These are phyloP conservation scores for Vaccinium darrowii DNA, from an alignment of 148 eudicot species.

Conservation along the genomic window DNA sequence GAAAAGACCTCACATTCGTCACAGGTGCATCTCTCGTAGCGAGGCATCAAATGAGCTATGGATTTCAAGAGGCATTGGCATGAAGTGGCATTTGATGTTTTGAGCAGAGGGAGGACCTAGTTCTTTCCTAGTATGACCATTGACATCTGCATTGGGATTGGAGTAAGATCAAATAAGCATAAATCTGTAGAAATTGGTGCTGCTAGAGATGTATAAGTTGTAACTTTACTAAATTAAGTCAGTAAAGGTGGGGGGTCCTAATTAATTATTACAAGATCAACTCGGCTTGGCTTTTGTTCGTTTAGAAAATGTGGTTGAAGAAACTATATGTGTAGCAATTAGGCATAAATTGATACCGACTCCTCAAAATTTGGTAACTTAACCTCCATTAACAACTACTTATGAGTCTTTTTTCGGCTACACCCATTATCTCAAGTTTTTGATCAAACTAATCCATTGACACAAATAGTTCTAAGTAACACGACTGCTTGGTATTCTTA, in stretches of 20 bases:
- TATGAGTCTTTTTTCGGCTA: background rate
- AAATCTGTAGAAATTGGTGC: background rate
- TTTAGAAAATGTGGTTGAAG: no score
- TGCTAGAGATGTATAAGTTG: background rate
- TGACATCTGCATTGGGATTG: conserved; percentile 27
- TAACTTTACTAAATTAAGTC: background rate
- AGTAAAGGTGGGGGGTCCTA: no score
- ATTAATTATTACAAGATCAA: no score
- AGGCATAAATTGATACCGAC: no score
- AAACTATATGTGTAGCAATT: no score
- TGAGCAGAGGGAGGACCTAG: conserved; percentile 22
- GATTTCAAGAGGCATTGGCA: conserved; percentile 33
- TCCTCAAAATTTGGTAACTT: no score
- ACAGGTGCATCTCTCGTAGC: conserved; percentile 34
- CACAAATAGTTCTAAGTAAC: background rate
- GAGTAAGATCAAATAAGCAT: background rate
- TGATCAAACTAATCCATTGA: background rate
- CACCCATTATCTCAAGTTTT: background rate
- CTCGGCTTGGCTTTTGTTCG: no score
- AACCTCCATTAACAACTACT: no score
- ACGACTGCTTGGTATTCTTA: no score
- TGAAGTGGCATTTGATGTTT: conserved; percentile 19
- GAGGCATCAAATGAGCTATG: conserved; percentile 35
- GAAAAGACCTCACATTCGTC: conserved; percentile 41
- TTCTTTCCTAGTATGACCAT: conserved; percentile 32